A percentile compares a stretch with the other conserved stretches of the same genome.
These are phyloP conservation scores for Epichloe festucae DNA, from an alignment of 2,329 filamentous ascomycete species.

Conservation along the genomic window DNA sequence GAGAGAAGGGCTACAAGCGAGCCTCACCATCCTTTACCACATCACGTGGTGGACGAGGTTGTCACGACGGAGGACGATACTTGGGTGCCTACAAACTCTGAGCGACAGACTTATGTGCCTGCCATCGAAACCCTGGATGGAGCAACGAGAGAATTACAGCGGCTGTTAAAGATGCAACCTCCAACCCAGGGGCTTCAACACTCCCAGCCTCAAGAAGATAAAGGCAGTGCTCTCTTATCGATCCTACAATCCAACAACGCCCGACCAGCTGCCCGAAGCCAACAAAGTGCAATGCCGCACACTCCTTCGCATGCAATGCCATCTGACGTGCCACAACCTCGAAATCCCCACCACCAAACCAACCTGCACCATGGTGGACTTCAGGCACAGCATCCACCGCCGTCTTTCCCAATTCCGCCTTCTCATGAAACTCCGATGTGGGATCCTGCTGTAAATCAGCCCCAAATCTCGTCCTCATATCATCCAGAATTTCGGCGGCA, in stretches of 20 bases:
- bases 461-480: slow-evolving; percentile 9
- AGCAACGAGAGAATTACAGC: slow-evolving; percentile 39
- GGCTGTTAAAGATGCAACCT: slow-evolving; percentile 42
- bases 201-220: slow-evolving; percentile 22
- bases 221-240: slow-evolving; percentile 39
- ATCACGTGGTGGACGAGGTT: slow-evolving; percentile 36
- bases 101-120: slow-evolving; percentile 21
- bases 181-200: slow-evolving; percentile 35
- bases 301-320: slow-evolving; percentile 43
- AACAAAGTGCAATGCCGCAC: slow-evolving; percentile 22
- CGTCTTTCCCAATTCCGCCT: slow-evolving; percentile 16
- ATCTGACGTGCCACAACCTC: slow-evolving; percentile 36
- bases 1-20: slow-evolving; percentile 30
- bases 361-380: slow-evolving; percentile 29
- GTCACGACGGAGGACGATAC: slow-evolving; percentile 51
- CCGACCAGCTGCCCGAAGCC: slow-evolving; percentile 7
- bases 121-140: slow-evolving; percentile 35
- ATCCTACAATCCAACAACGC: slow-evolving; percentile 31
- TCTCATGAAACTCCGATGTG: slow-evolving; percentile 10
- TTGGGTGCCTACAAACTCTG: slow-evolving; percentile 26
- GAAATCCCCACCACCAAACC: slow-evolving; percentile 43
- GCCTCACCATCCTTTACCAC: slow-evolving; percentile 27
- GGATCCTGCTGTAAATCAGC: slow-evolving; percentile 8
- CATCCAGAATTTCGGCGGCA: slow-evolving; percentile 11
- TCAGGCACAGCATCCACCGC: slow-evolving; percentile 18